phyloP scores from a whole-genome alignment of 2,329 filamentous ascomycete species.

The Stemphylium vesicarium region DNA sequence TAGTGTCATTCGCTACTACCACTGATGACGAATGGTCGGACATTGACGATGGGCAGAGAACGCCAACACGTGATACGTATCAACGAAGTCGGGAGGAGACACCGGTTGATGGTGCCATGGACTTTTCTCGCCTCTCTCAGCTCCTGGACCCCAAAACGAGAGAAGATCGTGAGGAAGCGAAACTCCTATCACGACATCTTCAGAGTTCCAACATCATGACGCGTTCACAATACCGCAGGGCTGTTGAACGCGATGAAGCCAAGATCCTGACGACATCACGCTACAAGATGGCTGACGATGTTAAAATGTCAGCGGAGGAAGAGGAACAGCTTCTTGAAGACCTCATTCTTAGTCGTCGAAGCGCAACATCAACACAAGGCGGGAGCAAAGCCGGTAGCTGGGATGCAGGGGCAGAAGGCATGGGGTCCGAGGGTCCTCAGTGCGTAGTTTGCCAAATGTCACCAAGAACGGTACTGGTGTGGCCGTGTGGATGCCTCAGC shows the following conservation, averaged over 20 bases:
- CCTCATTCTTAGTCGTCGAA: conserved; percentile 63
- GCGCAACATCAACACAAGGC: conserved; percentile 44
- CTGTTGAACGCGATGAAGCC: conserved; percentile 72
- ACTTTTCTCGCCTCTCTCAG: conserved; percentile 72
- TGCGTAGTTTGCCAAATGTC: conserved; percentile 92
- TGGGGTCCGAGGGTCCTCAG: conserved; percentile 77
- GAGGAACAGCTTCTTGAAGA: conserved; percentile 65
- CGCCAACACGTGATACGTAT: conserved; percentile 74
- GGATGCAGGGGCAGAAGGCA: conserved; percentile 73
- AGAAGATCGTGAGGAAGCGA: conserved; percentile 81
- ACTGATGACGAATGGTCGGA: conserved; percentile 52
- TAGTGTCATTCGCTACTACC: conserved; percentile 70
- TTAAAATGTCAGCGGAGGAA: conserved; percentile 53
- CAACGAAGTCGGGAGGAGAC: conserved; percentile 58
- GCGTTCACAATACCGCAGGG: conserved; percentile 74
- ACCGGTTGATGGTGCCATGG: conserved; percentile 57
- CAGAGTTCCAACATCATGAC: conserved; percentile 76
- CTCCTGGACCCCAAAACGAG: conserved; percentile 80
- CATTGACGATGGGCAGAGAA: conserved; percentile 62
- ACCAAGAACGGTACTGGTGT: conserved; percentile 88
- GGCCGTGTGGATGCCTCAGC: conserved; percentile 94
- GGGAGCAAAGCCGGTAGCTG: conserved; percentile 56
- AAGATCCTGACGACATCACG: conserved; percentile 65
- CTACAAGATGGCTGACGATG: conserved; percentile 31
- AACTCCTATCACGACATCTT: conserved; percentile 80